Evolutionary conservation across 2,329 filamentous ascomycete species (phyloP), one percentile per base, ranked within the genome.

Genomic region (Colletotrichum australisinense): DNA sequence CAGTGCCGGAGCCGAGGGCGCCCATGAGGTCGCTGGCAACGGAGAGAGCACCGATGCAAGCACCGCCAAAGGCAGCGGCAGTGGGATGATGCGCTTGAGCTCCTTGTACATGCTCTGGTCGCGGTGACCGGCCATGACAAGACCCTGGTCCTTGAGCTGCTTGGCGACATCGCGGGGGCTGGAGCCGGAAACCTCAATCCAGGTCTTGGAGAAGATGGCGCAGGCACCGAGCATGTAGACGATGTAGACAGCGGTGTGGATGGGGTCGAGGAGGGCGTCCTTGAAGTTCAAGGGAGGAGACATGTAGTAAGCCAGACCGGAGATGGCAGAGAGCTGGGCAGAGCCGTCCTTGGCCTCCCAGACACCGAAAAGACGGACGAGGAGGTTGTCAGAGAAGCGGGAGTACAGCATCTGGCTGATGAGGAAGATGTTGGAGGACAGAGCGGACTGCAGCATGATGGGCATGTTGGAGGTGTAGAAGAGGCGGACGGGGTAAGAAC

Each of bases 401-500:
- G 94, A 97, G 92, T 97, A 98, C 78, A 99, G 92, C 95, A 98
- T 98, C 90, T 99, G 97, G 83, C 94, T 97, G 88, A 99, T 95
- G 77, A 99, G 89, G 92, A 99, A 99, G 86, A 99, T 92, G 90
- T 99, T 99, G 90, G 96, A 98, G 78, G 95, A 98, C 78, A 99
- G 92, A 79, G 97, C 97, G 60, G 96, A 98, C 89, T 99, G 97
- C 84, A 99, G 91, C 97, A 99, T 99, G 87, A 99, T 99, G 83
- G 97, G 97, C 97, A 99, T 99, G 93, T 99, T 99, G 84, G 95
- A 98, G 83, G 97, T 99, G 89, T 99, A 99, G 92, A 99, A 99
- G 74, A 99, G 94, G 82, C 97, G 96, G 84, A 99, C 92, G 80
- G 97, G 97, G 91, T 98, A 99, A 53, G 95, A 97, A 81, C 96